Conservation (phyloP, 768 basidiomycete genomes). For the Ramaria rubella region DNA sequence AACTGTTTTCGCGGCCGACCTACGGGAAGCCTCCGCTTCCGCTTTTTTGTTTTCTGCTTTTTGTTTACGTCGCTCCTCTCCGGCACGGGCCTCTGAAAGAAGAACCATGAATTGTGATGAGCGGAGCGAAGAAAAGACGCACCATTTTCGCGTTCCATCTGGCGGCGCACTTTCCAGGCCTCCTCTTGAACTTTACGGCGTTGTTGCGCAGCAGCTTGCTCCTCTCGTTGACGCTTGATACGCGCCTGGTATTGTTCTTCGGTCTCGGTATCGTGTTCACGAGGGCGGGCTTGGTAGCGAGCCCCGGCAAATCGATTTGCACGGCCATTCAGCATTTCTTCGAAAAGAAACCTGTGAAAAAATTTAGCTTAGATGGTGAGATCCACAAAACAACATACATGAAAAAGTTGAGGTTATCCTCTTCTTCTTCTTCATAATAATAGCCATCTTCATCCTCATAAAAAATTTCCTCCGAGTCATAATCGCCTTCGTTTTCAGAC, state of each 20-base stretch:
- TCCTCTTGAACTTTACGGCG: conserved; percentile 44
- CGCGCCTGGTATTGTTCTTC: conserved; percentile 49
- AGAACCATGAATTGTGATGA: conserved; percentile 1
- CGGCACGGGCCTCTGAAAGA: conserved; percentile 41
- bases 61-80: conserved; percentile 51
- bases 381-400: conserved; percentile 29
- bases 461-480: conserved; percentile 24
- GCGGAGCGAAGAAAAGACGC: conserved; percentile 14
- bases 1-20: conserved; percentile 43
- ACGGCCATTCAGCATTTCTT: conserved; percentile 37
- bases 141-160: conserved; percentile 47
- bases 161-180: conserved; percentile 21
- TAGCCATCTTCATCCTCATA: conserved; percentile 28
- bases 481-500: conserved; percentile 5
- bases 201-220: conserved; percentile 47
- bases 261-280: conserved; percentile 30
- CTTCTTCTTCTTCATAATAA: conserved; percentile 32
- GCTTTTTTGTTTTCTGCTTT: conserved; percentile 52
- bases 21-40: conserved; percentile 42
- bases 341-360: conserved; percentile 40
- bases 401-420: conserved; percentile 36
- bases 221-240: conserved; percentile 42
- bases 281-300: conserved; percentile 15
- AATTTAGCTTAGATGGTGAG: conserved; percentile 2
- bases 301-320: conserved; percentile 22